Evolutionary conservation across 768 basidiomycete genomes (phyloP).

Genomic region (Agaricus bisporus): DNA sequence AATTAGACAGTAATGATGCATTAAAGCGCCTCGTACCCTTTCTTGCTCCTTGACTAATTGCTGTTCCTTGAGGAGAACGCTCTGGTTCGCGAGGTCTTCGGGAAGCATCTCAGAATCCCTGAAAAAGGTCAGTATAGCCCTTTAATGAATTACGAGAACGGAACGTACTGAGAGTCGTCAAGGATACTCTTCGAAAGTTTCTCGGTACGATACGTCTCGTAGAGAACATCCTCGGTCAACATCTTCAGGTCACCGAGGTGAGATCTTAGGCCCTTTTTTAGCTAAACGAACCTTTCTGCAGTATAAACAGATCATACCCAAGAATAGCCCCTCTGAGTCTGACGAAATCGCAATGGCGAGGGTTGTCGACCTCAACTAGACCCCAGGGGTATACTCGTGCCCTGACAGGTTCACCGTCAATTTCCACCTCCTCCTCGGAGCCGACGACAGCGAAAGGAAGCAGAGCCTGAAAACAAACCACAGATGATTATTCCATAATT

Average conservation of each 20-base stretch:
- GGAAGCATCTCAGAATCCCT: slow-evolving; percentile 71
- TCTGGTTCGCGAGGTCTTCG: slow-evolving; percentile 84
- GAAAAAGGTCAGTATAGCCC: neutral
- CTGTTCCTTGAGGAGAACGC: slow-evolving; percentile 85
- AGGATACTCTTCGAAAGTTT: slow-evolving; percentile 71
- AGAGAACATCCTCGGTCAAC: slow-evolving; percentile 76
- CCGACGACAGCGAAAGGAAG: slow-evolving; percentile 88
- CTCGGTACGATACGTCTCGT: slow-evolving; percentile 87
- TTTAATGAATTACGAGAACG: neutral
- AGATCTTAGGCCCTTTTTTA: slow-evolving; percentile 36
- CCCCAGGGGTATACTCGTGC: slow-evolving; percentile 91
- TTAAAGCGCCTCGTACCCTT: slow-evolving; percentile 38
- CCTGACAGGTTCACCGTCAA: slow-evolving; percentile 73
- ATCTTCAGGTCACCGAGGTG: slow-evolving; percentile 83
- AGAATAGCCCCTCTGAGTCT: slow-evolving; percentile 76
- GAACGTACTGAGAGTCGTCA: slow-evolving; percentile 45
- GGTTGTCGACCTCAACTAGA: slow-evolving; percentile 87
- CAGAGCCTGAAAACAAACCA: slow-evolving; percentile 35
- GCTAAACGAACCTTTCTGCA: slow-evolving; percentile 11
- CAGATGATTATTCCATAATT: neutral
- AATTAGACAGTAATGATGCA: neutral
- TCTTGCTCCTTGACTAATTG: slow-evolving; percentile 85
- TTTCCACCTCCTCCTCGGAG: slow-evolving; percentile 79
- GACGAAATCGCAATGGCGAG: slow-evolving; percentile 83
- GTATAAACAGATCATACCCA: slow-evolving; percentile 31